These are phyloP conservation scores for Jatropha multifida DNA, from an alignment of 441 rosid genomes.

Conservation along the genomic window DNA sequence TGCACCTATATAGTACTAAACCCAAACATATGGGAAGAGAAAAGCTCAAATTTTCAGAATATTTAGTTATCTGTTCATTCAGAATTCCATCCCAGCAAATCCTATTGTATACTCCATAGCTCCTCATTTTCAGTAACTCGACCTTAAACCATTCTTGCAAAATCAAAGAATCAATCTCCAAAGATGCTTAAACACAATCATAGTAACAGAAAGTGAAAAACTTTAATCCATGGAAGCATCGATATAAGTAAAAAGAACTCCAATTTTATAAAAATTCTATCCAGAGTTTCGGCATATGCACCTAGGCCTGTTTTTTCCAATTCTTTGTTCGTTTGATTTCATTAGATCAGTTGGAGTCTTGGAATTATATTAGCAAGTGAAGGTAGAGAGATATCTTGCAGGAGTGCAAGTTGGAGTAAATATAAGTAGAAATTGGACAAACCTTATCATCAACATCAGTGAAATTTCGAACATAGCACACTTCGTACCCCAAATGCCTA, in stretches of 20 bases:
- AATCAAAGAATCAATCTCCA: not conserved
- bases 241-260: not conserved
- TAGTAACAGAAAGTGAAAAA: not conserved
- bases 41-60: not conserved
- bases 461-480: constrained; percentile 81
- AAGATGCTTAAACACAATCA: not conserved
- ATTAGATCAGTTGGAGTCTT: not conserved
- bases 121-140: not conserved
- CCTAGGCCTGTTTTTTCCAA: not conserved
- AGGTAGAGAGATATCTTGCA: not conserved
- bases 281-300: not conserved
- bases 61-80: not conserved
- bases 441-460: constrained; percentile 98
- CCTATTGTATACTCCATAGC: not conserved
- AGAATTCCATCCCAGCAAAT: not conserved
- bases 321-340: not conserved
- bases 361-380: not conserved
- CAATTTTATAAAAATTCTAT: not conserved
- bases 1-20: too few species aligned
- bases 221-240: constrained; percentile 2
- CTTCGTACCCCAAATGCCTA: constrained; percentile 84
- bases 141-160: not conserved
- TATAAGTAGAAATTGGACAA: constrained; percentile 15
- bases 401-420: not conserved
- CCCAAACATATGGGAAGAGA: not conserved